Base-by-base conservation (phyloP, 495 filamentous ascomycete species). In the Aspergillus carlsbadensis region DNA sequence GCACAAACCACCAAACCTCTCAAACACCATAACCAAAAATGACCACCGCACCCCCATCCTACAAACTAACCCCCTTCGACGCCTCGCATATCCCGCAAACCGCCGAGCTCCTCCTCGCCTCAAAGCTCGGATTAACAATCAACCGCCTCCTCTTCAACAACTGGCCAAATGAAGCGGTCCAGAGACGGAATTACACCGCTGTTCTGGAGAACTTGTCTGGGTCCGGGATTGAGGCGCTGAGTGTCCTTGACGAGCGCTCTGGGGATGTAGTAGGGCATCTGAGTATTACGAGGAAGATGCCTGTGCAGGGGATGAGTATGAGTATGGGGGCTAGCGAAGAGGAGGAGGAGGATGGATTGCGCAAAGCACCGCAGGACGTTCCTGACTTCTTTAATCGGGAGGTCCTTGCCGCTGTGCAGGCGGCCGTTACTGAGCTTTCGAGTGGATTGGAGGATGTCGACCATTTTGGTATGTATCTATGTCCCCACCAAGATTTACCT, bases 61-160 rank as follows among this genome's bases (percentile, higher is more conserved):
- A 67, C 49, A 48, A 35, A 10, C 54, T 70, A 15, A 34, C 34
- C 5, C 57, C 65, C 6, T 46, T 66, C 10, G 50, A 34, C 1
- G 17, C 17, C 21, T 40, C 54, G 3, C 66, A 70, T 22, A 52
- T 65, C 6, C 58, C 65, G 1, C 39, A 36, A 1, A 57, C 68
- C 4, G 60, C 35, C 5, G 51, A 52, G 0, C 62, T 71, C 13
- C 53, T 70, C n/a, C 58, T 65, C 42, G 48, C 21, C 22, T 61
- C 66, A 0, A 73, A 71, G 51, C 58, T 66, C 2, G 49, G 61
- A 5, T 60, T 71, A 2, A 66, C 61, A 14, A 67, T 73, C 55
- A 71, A 70, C 50, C 66, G 66, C 6, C 65, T 71, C 34, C 22
- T 71, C 1, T 65, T 67, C 48, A 55, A 62, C 2, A 33, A 67